These are phyloP conservation scores for Rhodotorula graminis DNA, from an alignment of 768 basidiomycete genomes.

Conservation along the genomic window DNA sequence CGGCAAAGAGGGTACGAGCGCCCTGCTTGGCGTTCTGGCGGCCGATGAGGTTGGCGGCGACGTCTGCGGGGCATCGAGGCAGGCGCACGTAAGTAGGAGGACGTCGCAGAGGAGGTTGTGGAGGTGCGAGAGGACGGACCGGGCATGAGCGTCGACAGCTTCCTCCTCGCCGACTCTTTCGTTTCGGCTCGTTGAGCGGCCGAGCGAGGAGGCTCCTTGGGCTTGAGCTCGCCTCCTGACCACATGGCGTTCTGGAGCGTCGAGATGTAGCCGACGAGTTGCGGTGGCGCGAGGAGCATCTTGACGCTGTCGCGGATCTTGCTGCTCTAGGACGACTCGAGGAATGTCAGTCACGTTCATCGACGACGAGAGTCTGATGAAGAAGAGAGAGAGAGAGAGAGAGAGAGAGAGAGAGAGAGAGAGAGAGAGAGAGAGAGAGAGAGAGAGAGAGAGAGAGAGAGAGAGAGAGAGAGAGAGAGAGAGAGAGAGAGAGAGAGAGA, in stretches of 20 bases:
- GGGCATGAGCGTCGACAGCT: conserved; percentile 83
- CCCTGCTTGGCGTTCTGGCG: conserved; percentile 88
- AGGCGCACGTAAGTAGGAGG: not conserved
- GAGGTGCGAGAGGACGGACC: conserved; percentile 56
- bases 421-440: too few relatives aligned
- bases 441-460: too few relatives aligned
- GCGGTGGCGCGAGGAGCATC: conserved; percentile 62
- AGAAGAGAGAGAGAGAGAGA: not conserved
- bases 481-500: too few relatives aligned
- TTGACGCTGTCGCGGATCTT: conserved; percentile 79
- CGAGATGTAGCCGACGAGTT: conserved; percentile 62
- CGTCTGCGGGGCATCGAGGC: conserved; percentile 54
- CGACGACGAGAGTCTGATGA: not conserved
- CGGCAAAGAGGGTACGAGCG: conserved; percentile 84
- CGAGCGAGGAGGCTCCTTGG: conserved; percentile 62
- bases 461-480: too few relatives aligned
- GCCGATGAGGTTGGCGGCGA: conserved; percentile 98
- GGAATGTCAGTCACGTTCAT: not conserved
- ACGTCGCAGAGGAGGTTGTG: not conserved
- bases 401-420: not conserved
- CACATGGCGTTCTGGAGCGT: conserved; percentile 71
- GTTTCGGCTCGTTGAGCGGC: conserved; percentile 73
- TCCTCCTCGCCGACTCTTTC: conserved; percentile 79
- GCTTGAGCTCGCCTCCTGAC: conserved; percentile 73
- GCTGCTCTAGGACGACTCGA: conserved; percentile 49